Conservation (phyloP, 2,329 filamentous ascomycete species). For the Penicillium sp. region DNA sequence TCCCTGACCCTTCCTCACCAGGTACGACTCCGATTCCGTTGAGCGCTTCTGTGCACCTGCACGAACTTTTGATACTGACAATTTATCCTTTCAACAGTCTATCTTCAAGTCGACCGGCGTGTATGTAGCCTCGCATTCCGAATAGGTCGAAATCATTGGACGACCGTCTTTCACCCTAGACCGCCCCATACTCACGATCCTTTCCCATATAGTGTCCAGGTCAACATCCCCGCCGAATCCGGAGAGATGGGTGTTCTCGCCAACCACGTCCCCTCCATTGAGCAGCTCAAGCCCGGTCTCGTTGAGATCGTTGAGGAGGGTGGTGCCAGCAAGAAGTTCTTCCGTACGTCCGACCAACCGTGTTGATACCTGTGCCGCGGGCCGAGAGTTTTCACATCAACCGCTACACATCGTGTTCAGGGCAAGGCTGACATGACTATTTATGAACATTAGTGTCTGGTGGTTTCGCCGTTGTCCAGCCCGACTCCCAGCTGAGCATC, state of each 20-base stretch:
- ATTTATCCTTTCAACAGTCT: constrained; percentile 49
- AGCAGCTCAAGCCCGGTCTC: constrained; percentile 95
- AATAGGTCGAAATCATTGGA: no score
- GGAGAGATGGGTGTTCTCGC: constrained; percentile 99
- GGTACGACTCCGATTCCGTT: no score
- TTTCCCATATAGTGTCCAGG: constrained; percentile 69
- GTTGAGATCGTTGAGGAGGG: constrained; percentile 92
- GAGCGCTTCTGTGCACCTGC: no score
- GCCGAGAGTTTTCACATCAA: constrained; percentile 7
- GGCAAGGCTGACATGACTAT: no score
- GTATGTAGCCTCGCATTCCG: no score
- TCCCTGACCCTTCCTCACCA: constrained; percentile 95
- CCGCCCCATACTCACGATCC: constrained; percentile 51
- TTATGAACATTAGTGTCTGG: constrained; percentile 73
- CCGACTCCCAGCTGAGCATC: constrained; percentile 89
- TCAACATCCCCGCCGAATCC: constrained; percentile 96
- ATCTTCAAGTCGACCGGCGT: constrained; percentile 64
- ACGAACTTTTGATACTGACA: constrained; percentile 11
- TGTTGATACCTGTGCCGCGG: no score
- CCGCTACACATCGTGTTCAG: no score
- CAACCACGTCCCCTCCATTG: constrained; percentile 96
- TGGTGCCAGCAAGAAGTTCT: constrained; percentile 86
- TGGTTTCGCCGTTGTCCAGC: constrained; percentile 94
- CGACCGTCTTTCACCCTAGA: no score
- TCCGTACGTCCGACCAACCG: constrained; percentile 65